Conservation (phyloP, 2,329 filamentous ascomycete species). For the Neobulgaria alba region DNA sequence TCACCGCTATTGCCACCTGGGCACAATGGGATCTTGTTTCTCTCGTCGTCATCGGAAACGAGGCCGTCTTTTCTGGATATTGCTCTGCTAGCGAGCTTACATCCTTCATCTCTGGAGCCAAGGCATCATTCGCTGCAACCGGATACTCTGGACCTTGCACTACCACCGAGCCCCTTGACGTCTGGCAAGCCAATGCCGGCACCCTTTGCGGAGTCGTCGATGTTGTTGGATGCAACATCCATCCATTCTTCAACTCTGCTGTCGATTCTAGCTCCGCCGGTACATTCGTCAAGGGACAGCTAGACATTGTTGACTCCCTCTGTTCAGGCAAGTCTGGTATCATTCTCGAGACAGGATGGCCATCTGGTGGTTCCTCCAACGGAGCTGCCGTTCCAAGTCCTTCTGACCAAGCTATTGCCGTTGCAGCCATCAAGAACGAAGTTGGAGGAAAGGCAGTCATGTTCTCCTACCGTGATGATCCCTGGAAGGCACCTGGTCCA, state of each 20-base stretch:
- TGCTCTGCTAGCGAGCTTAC: conserved; percentile 56
- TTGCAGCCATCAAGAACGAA: conserved; percentile 58
- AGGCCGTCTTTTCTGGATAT: conserved; percentile 72
- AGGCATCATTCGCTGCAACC: conserved; percentile 48
- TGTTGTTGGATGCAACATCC: conserved; percentile 76
- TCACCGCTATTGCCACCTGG: conserved; percentile 65
- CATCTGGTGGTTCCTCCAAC: conserved; percentile 56
- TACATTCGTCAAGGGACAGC: conserved; percentile 64
- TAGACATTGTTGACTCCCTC: conserved; percentile 58
- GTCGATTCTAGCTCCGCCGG: conserved; percentile 59
- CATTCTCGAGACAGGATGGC: conserved; percentile 91
- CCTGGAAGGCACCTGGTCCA: conserved; percentile 67
- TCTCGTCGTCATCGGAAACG: conserved; percentile 83
- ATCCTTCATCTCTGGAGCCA: conserved; percentile 60
- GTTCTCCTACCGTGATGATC: conserved; percentile 73
- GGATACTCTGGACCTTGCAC: conserved; percentile 71
- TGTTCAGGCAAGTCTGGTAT: conserved; percentile 67
- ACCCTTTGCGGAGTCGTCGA: conserved; percentile 68
- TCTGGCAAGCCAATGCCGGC: conserved; percentile 56
- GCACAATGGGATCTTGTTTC: conserved; percentile 62
- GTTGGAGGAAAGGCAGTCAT: conserved; percentile 65
- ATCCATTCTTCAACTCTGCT: conserved; percentile 84
- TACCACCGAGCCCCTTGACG: conserved; percentile 76
- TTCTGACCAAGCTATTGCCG: conserved; percentile 60
- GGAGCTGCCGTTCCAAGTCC: conserved; percentile 61